phyloP scores from a whole-genome alignment of 257 asterid species.

The Coffea eugenioides region DNA sequence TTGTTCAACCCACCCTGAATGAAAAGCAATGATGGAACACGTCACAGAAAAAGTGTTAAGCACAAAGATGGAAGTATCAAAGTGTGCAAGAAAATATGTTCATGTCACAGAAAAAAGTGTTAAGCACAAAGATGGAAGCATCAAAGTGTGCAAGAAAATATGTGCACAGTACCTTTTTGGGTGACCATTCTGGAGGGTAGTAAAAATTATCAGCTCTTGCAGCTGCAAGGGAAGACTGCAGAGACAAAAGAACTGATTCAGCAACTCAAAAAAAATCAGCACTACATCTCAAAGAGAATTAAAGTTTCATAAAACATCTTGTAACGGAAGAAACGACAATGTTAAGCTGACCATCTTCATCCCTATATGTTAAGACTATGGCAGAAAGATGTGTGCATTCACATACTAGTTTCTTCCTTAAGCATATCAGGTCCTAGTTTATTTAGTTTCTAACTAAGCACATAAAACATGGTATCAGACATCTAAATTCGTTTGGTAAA shows the following conservation, averaged over 20 bases:
- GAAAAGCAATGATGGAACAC: slow-evolving; percentile 17
- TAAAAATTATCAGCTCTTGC: slow-evolving; percentile 98
- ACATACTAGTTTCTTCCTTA: neutral
- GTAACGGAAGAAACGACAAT: neutral
- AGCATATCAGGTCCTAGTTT: neutral
- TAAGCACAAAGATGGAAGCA: neutral
- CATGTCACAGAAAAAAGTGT: neutral
- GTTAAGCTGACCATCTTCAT: neutral
- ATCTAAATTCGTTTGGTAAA: neutral
- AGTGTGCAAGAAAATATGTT: neutral
- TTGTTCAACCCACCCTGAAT: slow-evolving; percentile 90
- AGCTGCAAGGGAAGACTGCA: slow-evolving; percentile 97
- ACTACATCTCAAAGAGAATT: slow-evolving; percentile 7
- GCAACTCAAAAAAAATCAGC: neutral
- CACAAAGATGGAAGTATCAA: neutral
- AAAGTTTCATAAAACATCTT: neutral
- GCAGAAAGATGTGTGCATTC: neutral
- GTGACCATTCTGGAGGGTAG: slow-evolving; percentile 99
- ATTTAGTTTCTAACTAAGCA: neutral
- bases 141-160: neutral
- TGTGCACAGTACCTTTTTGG: slow-evolving; percentile 66
- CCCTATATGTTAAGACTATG: neutral
- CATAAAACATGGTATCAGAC: neutral
- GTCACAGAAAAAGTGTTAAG: neutral
- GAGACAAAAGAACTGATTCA: slow-evolving; percentile 32